Evolutionary conservation across 768 basidiomycete genomes (phyloP).

Genomic region (Leccinum arenicola): DNA sequence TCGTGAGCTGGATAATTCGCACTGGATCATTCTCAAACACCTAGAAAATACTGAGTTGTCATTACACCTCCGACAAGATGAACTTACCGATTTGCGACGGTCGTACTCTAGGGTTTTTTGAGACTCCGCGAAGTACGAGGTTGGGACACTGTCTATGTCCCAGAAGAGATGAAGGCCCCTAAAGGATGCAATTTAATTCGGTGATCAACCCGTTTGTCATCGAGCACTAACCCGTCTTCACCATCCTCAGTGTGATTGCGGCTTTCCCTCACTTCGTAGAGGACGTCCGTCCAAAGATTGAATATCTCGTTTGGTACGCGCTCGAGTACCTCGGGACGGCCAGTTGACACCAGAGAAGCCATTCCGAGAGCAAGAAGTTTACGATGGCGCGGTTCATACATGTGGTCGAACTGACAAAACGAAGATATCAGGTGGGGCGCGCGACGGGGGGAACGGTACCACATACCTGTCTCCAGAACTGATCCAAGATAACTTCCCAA

Average conservation of each 20-base stretch:
- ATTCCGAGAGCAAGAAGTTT: slow-evolving; percentile 85
- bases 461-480: slow-evolving; percentile 79
- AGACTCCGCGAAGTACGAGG: slow-evolving; percentile 57
- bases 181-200: background rate
- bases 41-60: slow-evolving; percentile 39
- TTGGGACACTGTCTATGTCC: slow-evolving; percentile 63
- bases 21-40: slow-evolving; percentile 69
- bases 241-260: slow-evolving; percentile 36
- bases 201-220: background rate
- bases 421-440: background rate
- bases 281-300: slow-evolving; percentile 86
- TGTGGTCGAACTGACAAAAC: slow-evolving; percentile 73
- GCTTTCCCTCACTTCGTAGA: slow-evolving; percentile 82
- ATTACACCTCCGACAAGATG: background rate
- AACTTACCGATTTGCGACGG: slow-evolving; percentile 68
- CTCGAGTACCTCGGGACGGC: slow-evolving; percentile 65
- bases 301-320: slow-evolving; percentile 75
- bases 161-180: slow-evolving; percentile 58
- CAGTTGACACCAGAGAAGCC: slow-evolving; percentile 73
- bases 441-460: background rate
- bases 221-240: slow-evolving; percentile 33
- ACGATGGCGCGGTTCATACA: slow-evolving; percentile 81
- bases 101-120: slow-evolving; percentile 72
- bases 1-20: slow-evolving; percentile 60
- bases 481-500: slow-evolving; percentile 67